Evolutionary conservation across 2,329 filamentous ascomycete genomes (phyloP).

Genomic region (Huntiella abstrusa): DNA sequence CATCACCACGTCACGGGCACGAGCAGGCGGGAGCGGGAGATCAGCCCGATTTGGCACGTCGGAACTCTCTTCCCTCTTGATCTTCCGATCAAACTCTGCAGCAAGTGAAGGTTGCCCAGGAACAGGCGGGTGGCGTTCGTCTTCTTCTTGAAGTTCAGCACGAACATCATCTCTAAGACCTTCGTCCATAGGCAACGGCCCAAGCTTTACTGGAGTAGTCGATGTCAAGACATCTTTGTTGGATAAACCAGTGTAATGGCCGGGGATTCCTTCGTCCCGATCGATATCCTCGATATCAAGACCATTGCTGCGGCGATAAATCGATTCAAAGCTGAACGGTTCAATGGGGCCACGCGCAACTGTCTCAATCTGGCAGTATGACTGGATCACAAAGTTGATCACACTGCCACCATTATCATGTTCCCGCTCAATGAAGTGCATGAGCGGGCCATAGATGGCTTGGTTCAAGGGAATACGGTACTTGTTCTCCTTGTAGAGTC

Average conservation of each 20-base stretch:
- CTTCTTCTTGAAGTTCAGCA: conserved; percentile 71
- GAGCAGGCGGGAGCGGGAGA: conserved; percentile 71
- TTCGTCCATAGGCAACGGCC: conserved; percentile 63
- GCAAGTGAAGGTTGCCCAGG: conserved; percentile 55
- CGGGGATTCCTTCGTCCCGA: conserved; percentile 44
- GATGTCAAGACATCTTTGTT: conserved; percentile 42
- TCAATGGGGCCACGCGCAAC: conserved; percentile 44
- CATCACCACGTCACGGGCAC: conserved; percentile 77
- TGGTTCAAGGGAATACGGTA: conserved; percentile 82
- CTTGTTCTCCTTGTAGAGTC: conserved; percentile 67
- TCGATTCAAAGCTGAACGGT: conserved; percentile 42
- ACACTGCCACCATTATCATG: conserved; percentile 61
- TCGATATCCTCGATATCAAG: conserved; percentile 44
- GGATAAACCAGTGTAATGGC: conserved; percentile 40
- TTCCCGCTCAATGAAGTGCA: conserved; percentile 80
- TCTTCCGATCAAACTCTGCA: conserved; percentile 73
- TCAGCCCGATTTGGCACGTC: conserved; percentile 64
- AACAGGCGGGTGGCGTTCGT: conserved; percentile 53
- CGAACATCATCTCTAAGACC: conserved; percentile 72
- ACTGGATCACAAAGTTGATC: conserved; percentile 53
- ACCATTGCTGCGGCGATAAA: conserved; percentile 37
- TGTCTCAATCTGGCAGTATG: conserved; percentile 37
- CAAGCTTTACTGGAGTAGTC: conserved; percentile 47
- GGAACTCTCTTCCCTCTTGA: conserved; percentile 74
- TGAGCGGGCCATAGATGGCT: conserved; percentile 62